Evolutionary conservation across 2,329 filamentous ascomycete species (phyloP).

Genomic region (Pseudogymnoascus sp.): DNA sequence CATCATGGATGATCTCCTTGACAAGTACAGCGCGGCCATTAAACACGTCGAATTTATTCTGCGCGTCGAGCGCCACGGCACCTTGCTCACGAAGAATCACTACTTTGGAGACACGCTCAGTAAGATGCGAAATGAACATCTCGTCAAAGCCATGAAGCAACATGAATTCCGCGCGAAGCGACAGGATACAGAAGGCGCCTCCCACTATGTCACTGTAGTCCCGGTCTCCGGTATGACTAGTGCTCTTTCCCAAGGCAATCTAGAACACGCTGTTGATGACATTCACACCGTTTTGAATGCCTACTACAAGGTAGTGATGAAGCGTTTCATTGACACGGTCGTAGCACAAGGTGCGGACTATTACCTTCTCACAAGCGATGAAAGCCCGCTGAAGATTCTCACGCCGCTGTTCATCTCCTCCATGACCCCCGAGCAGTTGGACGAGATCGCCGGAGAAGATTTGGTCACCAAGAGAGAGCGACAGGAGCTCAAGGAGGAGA

Average conservation of each 20-base stretch:
- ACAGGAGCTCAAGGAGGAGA: neutral
- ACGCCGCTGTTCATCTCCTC: conserved; percentile 43
- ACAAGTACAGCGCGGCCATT: conserved; percentile 43
- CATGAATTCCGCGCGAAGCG: neutral
- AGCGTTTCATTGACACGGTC: conserved; percentile 58
- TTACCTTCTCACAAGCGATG: conserved; percentile 43
- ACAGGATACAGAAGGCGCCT: neutral
- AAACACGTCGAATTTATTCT: conserved; percentile 47
- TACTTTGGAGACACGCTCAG: conserved; percentile 41
- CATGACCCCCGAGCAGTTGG: conserved; percentile 44
- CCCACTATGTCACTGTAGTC: neutral
- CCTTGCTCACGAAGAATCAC: conserved; percentile 46
- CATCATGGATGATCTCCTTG: conserved; percentile 30
- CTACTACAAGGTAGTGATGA: conserved; percentile 57
- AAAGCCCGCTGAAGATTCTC: conserved; percentile 49
- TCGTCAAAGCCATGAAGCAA: neutral
- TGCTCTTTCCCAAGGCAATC: conserved; percentile 26
- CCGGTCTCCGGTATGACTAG: neutral
- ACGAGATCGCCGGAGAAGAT: conserved; percentile 54
- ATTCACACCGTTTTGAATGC: conserved; percentile 55
- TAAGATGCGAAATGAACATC: neutral
- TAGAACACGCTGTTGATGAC: conserved; percentile 39
- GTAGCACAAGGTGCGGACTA: conserved; percentile 52
- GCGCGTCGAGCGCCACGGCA: conserved; percentile 42
- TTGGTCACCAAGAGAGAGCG: neutral